Conservation (phyloP, 768 basidiomycete genomes). For the Suillus hirtellus region DNA sequence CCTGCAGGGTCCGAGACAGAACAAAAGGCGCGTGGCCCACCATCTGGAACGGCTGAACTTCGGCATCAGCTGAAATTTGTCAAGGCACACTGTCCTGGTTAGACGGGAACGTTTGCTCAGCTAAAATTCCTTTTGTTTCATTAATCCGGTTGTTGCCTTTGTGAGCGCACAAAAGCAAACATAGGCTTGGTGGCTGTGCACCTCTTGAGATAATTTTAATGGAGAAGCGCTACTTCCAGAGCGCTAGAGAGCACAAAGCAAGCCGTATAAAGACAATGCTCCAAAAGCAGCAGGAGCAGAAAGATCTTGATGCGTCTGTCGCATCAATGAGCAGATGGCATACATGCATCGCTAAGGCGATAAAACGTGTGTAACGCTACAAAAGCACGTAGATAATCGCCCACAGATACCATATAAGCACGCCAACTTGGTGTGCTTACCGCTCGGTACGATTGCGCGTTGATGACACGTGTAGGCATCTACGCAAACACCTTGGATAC, state of each 20-base stretch:
- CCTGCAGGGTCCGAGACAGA: slow-evolving; percentile 19
- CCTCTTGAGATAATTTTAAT: slow-evolving; percentile 8
- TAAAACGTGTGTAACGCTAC: slow-evolving; percentile 4
- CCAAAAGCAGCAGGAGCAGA: background rate
- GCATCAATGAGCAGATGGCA: background rate
- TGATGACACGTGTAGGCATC: background rate
- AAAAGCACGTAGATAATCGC: slow-evolving; percentile 7
- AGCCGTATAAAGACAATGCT: background rate
- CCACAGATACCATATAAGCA: slow-evolving; percentile 9
- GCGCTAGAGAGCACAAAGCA: background rate
- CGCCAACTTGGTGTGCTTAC: slow-evolving; percentile 7
- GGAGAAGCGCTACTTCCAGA: slow-evolving; percentile 19
- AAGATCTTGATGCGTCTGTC: background rate
- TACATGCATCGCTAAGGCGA: background rate
- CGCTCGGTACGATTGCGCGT: background rate
- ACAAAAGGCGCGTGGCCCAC: slow-evolving; percentile 30
- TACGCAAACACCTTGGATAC: slow-evolving; percentile 90
- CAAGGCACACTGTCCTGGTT: slow-evolving; percentile 7
- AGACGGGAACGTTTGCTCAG: slow-evolving; percentile 3
- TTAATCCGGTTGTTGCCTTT: slow-evolving; percentile 27
- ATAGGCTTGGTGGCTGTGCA: slow-evolving; percentile 14
- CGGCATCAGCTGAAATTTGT: slow-evolving; percentile 7
- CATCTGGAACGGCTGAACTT: slow-evolving; percentile 14
- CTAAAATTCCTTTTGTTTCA: slow-evolving; percentile 27
- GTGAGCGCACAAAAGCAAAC: slow-evolving; percentile 27